Conservation (phyloP, 2,329 filamentous ascomycete genomes). For the Ceratocystis lukuohia region DNA sequence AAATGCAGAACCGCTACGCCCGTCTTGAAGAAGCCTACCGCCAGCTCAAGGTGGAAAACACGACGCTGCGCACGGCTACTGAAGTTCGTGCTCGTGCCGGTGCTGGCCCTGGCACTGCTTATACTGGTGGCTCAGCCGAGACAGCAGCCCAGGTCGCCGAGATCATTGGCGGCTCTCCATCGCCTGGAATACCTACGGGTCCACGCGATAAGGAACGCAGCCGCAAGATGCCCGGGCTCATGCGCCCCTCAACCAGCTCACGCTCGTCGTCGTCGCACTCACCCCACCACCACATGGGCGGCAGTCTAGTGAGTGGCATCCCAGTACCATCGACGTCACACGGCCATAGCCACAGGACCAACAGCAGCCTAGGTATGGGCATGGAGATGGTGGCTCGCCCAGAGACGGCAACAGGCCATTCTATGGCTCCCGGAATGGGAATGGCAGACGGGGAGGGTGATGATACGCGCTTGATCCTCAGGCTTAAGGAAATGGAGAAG, state of each 20-base stretch:
- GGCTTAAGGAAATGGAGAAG: slow-evolving; percentile 75
- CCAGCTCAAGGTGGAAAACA: slow-evolving; percentile 50
- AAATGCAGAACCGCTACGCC: slow-evolving; percentile 35
- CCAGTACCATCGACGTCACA: slow-evolving; percentile 16
- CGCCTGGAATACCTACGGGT: slow-evolving; percentile 41
- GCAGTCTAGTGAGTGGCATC: slow-evolving; percentile 8
- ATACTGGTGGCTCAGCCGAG: slow-evolving; percentile 23
- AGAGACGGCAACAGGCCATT: slow-evolving; percentile 18
- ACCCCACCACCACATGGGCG: slow-evolving; percentile 7
- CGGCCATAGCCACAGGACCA: slow-evolving; percentile 21
- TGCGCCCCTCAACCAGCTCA: slow-evolving; percentile 25
- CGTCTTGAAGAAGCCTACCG: slow-evolving; percentile 49
- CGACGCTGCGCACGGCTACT: slow-evolving; percentile 53
- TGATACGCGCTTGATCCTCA: slow-evolving; percentile 71
- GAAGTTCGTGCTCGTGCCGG: slow-evolving; percentile 42
- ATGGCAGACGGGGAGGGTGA: slow-evolving; percentile 23
- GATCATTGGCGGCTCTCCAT: slow-evolving; percentile 33
- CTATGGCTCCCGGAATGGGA: slow-evolving; percentile 19
- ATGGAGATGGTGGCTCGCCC: slow-evolving; percentile 18
- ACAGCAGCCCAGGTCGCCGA: slow-evolving; percentile 22
- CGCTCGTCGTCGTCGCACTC: slow-evolving; percentile 23
- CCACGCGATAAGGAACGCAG: slow-evolving; percentile 35
- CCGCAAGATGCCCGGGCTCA: slow-evolving; percentile 21
- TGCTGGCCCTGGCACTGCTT: slow-evolving; percentile 34
- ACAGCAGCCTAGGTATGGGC: slow-evolving; percentile 4